A percentile compares a stretch with the other conserved stretches of the same genome.
Conservation (phyloP, 768 basidiomycete genomes). For the Rhizopogon rudus region DNA sequence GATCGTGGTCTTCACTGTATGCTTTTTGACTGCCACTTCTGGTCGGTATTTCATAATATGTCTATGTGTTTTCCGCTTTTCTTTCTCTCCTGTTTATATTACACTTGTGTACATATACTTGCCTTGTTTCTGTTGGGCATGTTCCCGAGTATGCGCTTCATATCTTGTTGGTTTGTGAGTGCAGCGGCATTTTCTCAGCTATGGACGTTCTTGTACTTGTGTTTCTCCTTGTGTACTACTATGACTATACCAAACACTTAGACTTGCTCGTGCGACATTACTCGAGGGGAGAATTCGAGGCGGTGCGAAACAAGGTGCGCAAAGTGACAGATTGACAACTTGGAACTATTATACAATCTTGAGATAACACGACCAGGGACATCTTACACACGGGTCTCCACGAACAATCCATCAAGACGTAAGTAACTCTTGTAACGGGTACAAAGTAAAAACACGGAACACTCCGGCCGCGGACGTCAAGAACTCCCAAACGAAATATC, state of each 20-base stretch:
- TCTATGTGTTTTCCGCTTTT: not conserved
- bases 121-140: not conserved
- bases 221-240: not conserved
- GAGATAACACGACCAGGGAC: not conserved
- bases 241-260: slow-evolving; percentile 6
- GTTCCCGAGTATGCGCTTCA: not conserved
- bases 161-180: not conserved
- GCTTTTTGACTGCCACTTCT: slow-evolving; percentile 1
- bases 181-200: not conserved
- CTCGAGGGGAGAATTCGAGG: too few species aligned
- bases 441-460: not conserved
- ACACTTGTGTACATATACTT: not conserved
- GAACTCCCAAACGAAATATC: not conserved
- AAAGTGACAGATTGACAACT: not conserved
- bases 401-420: not conserved
- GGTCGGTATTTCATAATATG: not conserved
- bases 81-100: not conserved
- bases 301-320: too few species aligned
- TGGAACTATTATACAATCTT: not conserved
- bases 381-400: not conserved
- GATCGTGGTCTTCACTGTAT: slow-evolving; percentile 2
- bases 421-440: not conserved
- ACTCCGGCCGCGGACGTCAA: not conserved
- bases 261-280: not conserved
- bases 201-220: slow-evolving; percentile 9